Evolutionary conservation across 1,284 basidiomycete species (phyloP).

Genomic region (Sanghuangporus weigelae): DNA sequence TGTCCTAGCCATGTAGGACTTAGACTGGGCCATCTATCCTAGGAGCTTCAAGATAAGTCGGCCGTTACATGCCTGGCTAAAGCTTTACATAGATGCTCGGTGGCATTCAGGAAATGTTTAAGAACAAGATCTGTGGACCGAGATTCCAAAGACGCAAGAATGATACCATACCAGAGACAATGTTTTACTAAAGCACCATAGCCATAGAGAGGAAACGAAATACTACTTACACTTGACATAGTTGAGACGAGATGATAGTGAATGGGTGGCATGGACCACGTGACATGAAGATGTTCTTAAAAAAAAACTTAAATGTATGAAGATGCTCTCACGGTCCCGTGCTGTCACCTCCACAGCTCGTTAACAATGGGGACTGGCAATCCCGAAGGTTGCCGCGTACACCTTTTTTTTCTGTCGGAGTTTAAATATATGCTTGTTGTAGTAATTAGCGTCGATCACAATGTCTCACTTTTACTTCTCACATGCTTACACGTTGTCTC

Average conservation of each 20-base stretch:
- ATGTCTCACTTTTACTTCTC: too few relatives aligned
- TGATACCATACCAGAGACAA: conserved; percentile 32
- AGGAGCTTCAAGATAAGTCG: conserved; percentile 24
- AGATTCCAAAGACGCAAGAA: conserved; percentile 17
- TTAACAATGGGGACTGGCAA: too few relatives aligned
- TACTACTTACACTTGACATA: conserved; percentile 21
- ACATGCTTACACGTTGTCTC: too few relatives aligned
- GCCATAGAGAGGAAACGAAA: conserved; percentile 17
- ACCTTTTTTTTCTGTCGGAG: background rate
- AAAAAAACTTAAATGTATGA: too few relatives aligned
- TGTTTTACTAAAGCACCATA: conserved; percentile 44
- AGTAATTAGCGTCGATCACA: too few relatives aligned
- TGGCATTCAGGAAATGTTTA: conserved; percentile 33
- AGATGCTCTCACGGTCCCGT: too few relatives aligned
- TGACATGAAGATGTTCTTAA: background rate
- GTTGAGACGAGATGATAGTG: background rate
- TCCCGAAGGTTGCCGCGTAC: too few relatives aligned
- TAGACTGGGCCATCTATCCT: too few relatives aligned
- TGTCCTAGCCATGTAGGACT: too few relatives aligned
- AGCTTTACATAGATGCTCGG: conserved; percentile 43
- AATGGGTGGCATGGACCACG: background rate
- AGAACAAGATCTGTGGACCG: conserved; percentile 30
- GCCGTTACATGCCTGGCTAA: conserved; percentile 32
- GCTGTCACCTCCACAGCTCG: too few relatives aligned
- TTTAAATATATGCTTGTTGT: background rate